Conservation (phyloP, 768 basidiomycete species). For the Panellus pusillus region DNA sequence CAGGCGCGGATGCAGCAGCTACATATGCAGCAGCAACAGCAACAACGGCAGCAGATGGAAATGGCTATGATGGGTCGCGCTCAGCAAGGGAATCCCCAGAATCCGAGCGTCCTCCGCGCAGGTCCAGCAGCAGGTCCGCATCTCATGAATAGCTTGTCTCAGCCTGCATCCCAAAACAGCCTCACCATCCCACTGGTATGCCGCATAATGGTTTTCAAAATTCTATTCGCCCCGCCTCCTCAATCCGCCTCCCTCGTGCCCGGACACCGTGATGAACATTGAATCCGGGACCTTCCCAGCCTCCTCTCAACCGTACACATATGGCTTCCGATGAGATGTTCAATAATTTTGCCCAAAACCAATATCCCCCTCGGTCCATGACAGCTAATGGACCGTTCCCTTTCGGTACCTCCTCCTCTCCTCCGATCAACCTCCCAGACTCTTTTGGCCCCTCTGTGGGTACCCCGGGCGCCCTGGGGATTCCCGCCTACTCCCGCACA, state of each 20-base stretch:
- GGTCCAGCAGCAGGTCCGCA: constrained; percentile 45
- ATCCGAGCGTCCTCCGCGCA: constrained; percentile 36
- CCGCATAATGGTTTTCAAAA: constrained; percentile 41
- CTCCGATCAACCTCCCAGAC: constrained; percentile 51
- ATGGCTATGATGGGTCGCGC: constrained; percentile 36
- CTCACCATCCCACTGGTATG: constrained; percentile 35
- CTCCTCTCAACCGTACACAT: constrained; percentile 39
- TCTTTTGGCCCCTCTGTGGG: constrained; percentile 37
- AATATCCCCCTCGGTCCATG: constrained; percentile 36
- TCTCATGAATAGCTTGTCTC: constrained; percentile 49
- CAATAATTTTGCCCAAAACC: constrained; percentile 38
- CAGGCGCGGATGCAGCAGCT: constrained; percentile 32
- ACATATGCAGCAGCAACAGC: constrained; percentile 33
- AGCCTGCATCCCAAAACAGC: constrained; percentile 33
- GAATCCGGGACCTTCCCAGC: constrained; percentile 39
- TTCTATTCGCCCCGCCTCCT: constrained; percentile 35
- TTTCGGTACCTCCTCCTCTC: constrained; percentile 46
- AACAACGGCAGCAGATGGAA: constrained; percentile 33
- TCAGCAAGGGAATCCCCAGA: constrained; percentile 43
- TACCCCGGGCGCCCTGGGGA: constrained; percentile 32
- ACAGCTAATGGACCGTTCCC: constrained; percentile 37
- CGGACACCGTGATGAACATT: constrained; percentile 43
- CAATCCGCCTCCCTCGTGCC: constrained; percentile 41
- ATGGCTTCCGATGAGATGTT: constrained; percentile 48
- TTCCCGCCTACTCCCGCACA: constrained; percentile 66